Conservation (phyloP, 1,284 basidiomycete genomes). For the Ustilago cynodontis region DNA sequence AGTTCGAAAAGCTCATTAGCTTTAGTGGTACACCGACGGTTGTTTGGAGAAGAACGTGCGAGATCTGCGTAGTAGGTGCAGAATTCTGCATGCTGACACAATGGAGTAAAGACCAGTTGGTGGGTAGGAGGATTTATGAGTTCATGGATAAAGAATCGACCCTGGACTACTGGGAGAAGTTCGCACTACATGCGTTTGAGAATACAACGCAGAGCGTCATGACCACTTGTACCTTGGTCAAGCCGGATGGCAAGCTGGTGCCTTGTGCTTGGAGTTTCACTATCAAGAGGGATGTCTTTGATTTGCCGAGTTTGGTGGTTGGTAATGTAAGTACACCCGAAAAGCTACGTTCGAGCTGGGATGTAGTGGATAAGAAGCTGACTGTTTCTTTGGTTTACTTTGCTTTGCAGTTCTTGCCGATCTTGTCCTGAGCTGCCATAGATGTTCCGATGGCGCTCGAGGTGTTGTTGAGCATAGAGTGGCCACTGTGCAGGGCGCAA, state of each 20-base stretch:
- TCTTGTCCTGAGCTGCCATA: slow-evolving; percentile 4
- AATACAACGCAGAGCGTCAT: slow-evolving; percentile 67
- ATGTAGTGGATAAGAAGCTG: not conserved
- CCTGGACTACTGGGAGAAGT: slow-evolving; percentile 68
- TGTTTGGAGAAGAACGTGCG: slow-evolving; percentile 97
- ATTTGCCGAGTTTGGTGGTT: slow-evolving; percentile 62
- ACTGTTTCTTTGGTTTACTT: not conserved
- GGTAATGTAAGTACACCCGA: slow-evolving; percentile 43
- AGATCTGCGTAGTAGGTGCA: slow-evolving; percentile 94
- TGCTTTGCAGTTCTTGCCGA: slow-evolving; percentile 18
- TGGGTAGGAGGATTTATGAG: slow-evolving; percentile 68
- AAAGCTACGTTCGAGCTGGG: not conserved
- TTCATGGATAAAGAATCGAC: slow-evolving; percentile 68
- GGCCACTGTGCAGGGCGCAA: too few relatives aligned
- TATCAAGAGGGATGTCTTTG: slow-evolving; percentile 69
- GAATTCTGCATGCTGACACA: slow-evolving; percentile 92
- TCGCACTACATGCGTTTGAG: slow-evolving; percentile 68
- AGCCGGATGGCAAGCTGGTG: slow-evolving; percentile 61
- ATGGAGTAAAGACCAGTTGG: slow-evolving; percentile 64
- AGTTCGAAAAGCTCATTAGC: slow-evolving; percentile 95
- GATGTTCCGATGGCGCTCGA: too few relatives aligned
- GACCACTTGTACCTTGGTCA: slow-evolving; percentile 62
- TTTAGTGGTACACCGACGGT: slow-evolving; percentile 99
- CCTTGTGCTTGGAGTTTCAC: slow-evolving; percentile 68
- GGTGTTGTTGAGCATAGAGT: too few relatives aligned